A percentile compares a stretch with the other conserved stretches of the same genome.
Evolutionary conservation across 306 rosid species (phyloP).

Genomic region (Glycine latifolia): DNA sequence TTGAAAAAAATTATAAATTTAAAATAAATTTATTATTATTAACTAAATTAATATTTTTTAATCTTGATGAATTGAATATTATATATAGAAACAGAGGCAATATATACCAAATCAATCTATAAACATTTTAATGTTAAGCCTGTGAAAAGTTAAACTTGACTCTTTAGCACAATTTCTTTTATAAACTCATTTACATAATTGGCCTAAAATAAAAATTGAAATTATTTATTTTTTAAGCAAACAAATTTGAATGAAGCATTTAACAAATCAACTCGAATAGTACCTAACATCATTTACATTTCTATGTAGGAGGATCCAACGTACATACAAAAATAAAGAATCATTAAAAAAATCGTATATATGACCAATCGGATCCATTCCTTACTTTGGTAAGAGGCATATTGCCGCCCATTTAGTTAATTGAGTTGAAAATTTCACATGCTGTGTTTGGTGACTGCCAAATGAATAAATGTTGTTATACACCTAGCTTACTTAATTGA

Average conservation of each 20-base stretch:
- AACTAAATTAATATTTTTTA: no score
- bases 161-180: no score
- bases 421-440: constrained; percentile 44
- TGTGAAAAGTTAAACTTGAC: no score
- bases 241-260: neutral
- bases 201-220: no score
- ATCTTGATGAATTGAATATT: no score
- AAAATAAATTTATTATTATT: no score
- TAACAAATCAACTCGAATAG: no score
- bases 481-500: neutral
- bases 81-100: no score
- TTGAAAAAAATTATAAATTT: no score
- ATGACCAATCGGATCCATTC: neutral
- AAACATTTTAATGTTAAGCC: neutral
- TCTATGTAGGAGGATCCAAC: neutral
- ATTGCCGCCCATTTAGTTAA: neutral
- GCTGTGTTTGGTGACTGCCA: constrained; percentile 31
- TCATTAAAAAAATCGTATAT: neutral
- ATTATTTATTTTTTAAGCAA: no score
- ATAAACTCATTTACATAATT: no score
- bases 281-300: neutral
- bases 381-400: neutral
- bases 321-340: neutral
- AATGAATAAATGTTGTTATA: constrained; percentile 15
- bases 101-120: no score